Evolutionary conservation across 2,329 filamentous ascomycete genomes (phyloP).

Genomic region (Pezicula neosporulosa): DNA sequence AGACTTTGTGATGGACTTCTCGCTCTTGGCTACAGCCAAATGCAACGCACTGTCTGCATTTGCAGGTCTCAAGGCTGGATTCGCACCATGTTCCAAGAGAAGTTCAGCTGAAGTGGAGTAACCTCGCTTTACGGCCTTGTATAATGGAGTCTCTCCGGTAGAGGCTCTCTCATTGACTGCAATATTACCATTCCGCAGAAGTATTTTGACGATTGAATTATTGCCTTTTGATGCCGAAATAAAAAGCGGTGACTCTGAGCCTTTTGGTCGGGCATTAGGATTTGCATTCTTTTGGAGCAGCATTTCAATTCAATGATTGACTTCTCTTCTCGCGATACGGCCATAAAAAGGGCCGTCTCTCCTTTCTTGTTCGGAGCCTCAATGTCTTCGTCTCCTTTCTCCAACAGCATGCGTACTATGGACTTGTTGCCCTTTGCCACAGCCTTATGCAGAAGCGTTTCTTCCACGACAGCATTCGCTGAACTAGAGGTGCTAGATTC

Average conservation of each 20-base stretch:
- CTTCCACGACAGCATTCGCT: constrained; percentile 1
- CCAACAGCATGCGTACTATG: constrained; percentile 3
- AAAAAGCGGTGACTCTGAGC: constrained; percentile 1
- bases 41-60: constrained; percentile 9
- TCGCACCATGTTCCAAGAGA: constrained; percentile 9
- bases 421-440: constrained; percentile 8
- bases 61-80: constrained; percentile 4
- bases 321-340: constrained; percentile 6
- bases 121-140: constrained; percentile 1
- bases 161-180: constrained; percentile 3
- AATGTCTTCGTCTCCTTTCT: constrained; percentile 6
- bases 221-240: constrained; percentile 4
- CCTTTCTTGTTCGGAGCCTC: constrained; percentile 10
- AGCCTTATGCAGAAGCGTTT: constrained; percentile 6
- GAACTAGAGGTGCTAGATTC: not conserved
- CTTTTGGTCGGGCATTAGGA: constrained; percentile 1
- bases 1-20: constrained; percentile 6
- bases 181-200: constrained; percentile 5
- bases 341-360: constrained; percentile 5
- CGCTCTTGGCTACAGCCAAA: not conserved
- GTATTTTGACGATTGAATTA: constrained; percentile 5
- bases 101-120: constrained; percentile 3
- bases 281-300: constrained; percentile 10
- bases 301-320: constrained; percentile 8
- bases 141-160: constrained; percentile 7